Conservation (phyloP, 1,284 basidiomycete species). For the Ceraceosorus guamensis region DNA sequence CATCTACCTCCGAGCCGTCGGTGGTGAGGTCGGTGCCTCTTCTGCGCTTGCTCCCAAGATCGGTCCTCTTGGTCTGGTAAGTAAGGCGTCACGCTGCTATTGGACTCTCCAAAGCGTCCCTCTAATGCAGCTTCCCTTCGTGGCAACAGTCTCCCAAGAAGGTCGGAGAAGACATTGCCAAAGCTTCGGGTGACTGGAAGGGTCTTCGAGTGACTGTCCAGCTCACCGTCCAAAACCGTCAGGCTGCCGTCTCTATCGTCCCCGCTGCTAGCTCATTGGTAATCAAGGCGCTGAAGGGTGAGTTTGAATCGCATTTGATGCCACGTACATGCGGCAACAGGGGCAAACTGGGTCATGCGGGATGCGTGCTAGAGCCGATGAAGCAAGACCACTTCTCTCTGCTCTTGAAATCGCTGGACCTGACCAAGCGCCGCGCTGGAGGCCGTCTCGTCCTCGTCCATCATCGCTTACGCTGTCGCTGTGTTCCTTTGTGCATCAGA, state of each 20-base stretch:
- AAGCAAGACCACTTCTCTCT: constrained; percentile 3
- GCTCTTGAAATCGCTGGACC: not conserved
- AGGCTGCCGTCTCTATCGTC: constrained; percentile 92
- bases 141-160: constrained; percentile 87
- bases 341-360: too few relatives aligned
- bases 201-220: constrained; percentile 98
- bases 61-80: constrained; percentile 97
- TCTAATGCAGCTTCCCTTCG: not conserved
- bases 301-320: not conserved
- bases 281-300: constrained; percentile 84
- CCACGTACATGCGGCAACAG: not conserved
- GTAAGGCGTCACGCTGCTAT: constrained; percentile 45
- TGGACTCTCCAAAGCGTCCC: not conserved
- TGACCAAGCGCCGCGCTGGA: constrained; percentile 53
- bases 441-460: not conserved
- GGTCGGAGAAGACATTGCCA: constrained; percentile 99
- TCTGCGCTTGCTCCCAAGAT: constrained; percentile 99
- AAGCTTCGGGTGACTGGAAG: constrained; percentile 98
- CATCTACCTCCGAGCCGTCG: constrained; percentile 97
- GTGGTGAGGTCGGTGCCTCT: constrained; percentile 99
- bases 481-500: constrained; percentile 55
- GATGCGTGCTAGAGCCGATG: not conserved
- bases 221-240: constrained; percentile 99
- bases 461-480: not conserved
- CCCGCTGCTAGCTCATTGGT: constrained; percentile 96